Evolutionary conservation across 495 filamentous ascomycete genomes (phyloP).

Genomic region (Penicillium alfredii): DNA sequence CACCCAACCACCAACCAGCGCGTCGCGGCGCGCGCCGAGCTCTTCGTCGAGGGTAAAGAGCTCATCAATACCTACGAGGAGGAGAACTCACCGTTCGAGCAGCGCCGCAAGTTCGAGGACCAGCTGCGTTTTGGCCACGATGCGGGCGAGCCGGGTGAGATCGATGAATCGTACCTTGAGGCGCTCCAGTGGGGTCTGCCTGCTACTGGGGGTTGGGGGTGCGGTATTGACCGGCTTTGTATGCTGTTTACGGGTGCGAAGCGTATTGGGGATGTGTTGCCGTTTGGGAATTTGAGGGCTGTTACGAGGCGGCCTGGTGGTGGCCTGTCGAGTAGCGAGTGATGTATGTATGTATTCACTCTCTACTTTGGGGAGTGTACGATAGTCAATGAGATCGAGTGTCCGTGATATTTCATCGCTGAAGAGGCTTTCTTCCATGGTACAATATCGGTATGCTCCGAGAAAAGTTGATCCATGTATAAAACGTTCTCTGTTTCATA

Average conservation of each 20-base stretch:
- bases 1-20: conserved; percentile 55
- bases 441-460: no score
- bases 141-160: conserved; percentile 31
- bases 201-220: conserved; percentile 93
- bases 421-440: no score
- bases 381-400: no score
- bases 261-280: conserved; percentile 74
- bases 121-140: conserved; percentile 45
- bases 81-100: conserved; percentile 87
- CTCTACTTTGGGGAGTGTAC: no score
- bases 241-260: conserved; percentile 78
- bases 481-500: no score
- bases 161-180: conserved; percentile 81
- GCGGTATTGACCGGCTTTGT: conserved; percentile 79
- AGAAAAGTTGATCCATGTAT: no score
- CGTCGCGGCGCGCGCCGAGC: conserved; percentile 76
- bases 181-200: conserved; percentile 84
- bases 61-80: conserved; percentile 96
- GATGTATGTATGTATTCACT: conserved; percentile 50
- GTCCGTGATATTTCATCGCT: no score
- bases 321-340: no score
- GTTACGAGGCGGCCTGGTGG: conserved; percentile 26
- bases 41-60: conserved; percentile 76
- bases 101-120: conserved; percentile 73
- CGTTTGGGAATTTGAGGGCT: conserved; percentile 74